Conservation (phyloP, 2,329 filamentous ascomycete species). For the Aureobasidium uvarum region DNA sequence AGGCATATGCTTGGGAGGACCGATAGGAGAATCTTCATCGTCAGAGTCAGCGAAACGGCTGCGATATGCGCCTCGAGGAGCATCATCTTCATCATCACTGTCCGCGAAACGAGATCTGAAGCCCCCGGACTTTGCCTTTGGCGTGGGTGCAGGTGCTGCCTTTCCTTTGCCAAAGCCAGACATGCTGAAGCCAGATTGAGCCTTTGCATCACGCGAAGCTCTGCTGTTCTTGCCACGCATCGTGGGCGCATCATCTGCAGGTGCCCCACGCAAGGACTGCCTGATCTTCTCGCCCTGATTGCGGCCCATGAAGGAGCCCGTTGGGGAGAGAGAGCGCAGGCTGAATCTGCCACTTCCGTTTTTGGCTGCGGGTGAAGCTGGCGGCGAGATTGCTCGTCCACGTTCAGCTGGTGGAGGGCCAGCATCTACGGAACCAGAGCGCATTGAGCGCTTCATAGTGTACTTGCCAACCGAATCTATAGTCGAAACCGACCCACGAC, state of each 20-base stretch:
- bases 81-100: conserved; percentile 57
- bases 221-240: conserved; percentile 30
- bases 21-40: conserved; percentile 53
- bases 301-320: conserved; percentile 52
- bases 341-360: conserved; percentile 58
- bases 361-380: conserved; percentile 44
- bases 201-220: conserved; percentile 27
- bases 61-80: conserved; percentile 39
- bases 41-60: conserved; percentile 53
- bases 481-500: conserved; percentile 35
- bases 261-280: conserved; percentile 33
- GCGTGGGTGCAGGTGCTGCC: conserved; percentile 16
- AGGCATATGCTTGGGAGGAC: conserved; percentile 38
- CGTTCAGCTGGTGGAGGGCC: conserved; percentile 38
- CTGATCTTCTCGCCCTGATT: conserved; percentile 34
- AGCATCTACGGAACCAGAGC: conserved; percentile 47
- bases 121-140: conserved; percentile 27
- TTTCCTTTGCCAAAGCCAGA: conserved; percentile 28
- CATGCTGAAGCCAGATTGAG: conserved; percentile 28
- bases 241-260: conserved; percentile 31
- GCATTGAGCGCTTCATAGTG: conserved; percentile 72
- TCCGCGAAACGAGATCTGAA: conserved; percentile 63
- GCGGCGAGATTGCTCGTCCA: conserved; percentile 47
- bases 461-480: conserved; percentile 49
- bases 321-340: conserved; percentile 68